Base-by-base conservation (phyloP, 306 rosid species). In the Medicago ruthenica region DNA sequence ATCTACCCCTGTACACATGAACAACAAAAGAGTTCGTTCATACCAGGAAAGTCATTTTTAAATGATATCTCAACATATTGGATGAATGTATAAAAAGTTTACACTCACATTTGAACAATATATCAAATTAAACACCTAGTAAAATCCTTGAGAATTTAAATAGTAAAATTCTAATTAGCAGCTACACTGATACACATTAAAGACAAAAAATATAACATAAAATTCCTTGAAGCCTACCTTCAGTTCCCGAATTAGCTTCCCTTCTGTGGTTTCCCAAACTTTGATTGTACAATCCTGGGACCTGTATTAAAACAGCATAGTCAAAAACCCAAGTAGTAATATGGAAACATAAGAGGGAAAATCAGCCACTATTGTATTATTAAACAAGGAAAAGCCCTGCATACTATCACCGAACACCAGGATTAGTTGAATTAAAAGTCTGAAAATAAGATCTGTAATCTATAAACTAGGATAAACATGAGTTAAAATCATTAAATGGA, bases 281-380 rank as follows among this genome's bases (percentile, higher is more conserved):
- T 92, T 95, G 73, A 95, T 90, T 12, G 93, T 92, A 79, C 97
- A 90, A 85, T 92, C 99, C 81, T 90, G 93, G 22, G 99, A 92
- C 72, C 97, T 95, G 84, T 65, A 71, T 76, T 44, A 76, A 79
- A 79, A 48, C 39, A 77, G 71, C 39, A 60, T 27, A 31, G 74
- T 76, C 54, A 65, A 74, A 74, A 59, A 40, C 34, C 71, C 70
- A 72, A 41, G 63, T 18, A 66, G 77, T 15, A 14, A 15, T 53
- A 47, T 16, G 37, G 61, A 74, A 13, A 9, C 21, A 64, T 20
- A 70, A n/a, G 39, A 37, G 13, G 9, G 61, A 42, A 22, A 57
- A 24, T 21, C 36, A 27, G 31, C 31, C 31, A 27, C 31, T 27
- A 27, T 27, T 27, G 31, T 27, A 1, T 50, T 18, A 44, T 27